Evolutionary conservation across 176 grass and related monocot species (phyloP).

Genomic region (Eleusine indica): DNA sequence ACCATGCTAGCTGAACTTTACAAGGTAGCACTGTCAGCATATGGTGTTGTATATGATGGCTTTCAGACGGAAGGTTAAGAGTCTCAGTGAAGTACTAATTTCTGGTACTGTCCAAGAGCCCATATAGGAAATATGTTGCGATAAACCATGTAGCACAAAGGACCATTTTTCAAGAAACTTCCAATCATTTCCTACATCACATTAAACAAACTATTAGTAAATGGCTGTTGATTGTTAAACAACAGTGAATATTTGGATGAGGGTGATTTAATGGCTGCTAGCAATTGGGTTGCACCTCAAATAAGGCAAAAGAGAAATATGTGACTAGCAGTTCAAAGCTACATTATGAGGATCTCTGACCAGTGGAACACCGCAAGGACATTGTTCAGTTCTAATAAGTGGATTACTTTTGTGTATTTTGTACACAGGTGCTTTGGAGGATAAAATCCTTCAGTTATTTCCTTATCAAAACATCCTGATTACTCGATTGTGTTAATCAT

Average conservation of each 20-base stretch:
- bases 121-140: constrained; percentile 90
- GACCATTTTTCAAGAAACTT: constrained; percentile 62
- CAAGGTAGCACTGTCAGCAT: neutral
- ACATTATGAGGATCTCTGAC: neutral
- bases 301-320: neutral
- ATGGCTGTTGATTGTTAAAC: neutral
- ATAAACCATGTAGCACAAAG: constrained; percentile 65
- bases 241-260: constrained; percentile 23
- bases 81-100: constrained; percentile 29
- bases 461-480: constrained; percentile 1
- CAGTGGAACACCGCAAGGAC: neutral
- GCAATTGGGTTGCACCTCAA: neutral
- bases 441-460: neutral
- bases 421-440: neutral
- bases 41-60: neutral
- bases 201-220: constrained; percentile 17
- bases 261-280: constrained; percentile 4
- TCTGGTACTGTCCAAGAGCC: constrained; percentile 80
- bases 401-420: neutral
- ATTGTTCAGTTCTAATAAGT: neutral
- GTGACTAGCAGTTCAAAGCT: neutral
- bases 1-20: neutral
- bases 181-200: constrained; percentile 68
- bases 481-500: neutral
- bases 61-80: neutral